Evolutionary conservation across 1,284 basidiomycete species (phyloP), one percentile per base, ranked within the genome.

Genomic region (Cryptococcus sp.): DNA sequence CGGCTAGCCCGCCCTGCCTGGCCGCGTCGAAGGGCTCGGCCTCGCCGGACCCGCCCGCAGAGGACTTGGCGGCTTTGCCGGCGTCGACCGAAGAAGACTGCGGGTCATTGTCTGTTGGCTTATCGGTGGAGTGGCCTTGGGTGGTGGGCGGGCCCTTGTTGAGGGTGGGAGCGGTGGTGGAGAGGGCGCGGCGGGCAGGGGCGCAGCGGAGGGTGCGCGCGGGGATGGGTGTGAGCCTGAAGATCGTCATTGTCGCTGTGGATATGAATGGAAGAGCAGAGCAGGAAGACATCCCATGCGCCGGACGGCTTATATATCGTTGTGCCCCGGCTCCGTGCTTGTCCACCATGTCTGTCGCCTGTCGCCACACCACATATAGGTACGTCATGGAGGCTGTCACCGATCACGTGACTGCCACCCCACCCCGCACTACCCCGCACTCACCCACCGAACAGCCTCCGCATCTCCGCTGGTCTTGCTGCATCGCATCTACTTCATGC

Each of bases 61-160:
- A 55, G 24, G 46, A 40, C 45, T 67, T 63, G 37, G 63, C 65
- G n/a, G 63, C 60, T 35, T 58, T 20, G 7, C 56, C 69, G 12
- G 63, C 62, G 50, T 61, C 50, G 4, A 63, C 65, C 16, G 66
- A 57, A 7, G 64, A 62, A 11, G 70, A 64, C 47, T 68, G 65
- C 46, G 68, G 63, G 51, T 74, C 67, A 11, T 56, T 40, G 51
- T 67, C 61, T 18, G 53, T 53, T 12, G 67, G 43, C 51, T 74
- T 74, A 35, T 63, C 46, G 15, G 55, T 57, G 15, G 69, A 61
- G 60, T 74, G 72, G 24, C 72, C 69, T 55, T 67, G 67, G 38
- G 64, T 59, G 4, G 56, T 56, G 6, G 47, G 42, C 24, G 65
- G 61, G 6, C 59, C 59, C 38, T 57, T 61, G 39, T 57, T 54